A percentile compares a stretch with the other conserved stretches of the same genome.
Conservation (phyloP, 2,329 filamentous ascomycete species). For the Amphichorda felina region DNA sequence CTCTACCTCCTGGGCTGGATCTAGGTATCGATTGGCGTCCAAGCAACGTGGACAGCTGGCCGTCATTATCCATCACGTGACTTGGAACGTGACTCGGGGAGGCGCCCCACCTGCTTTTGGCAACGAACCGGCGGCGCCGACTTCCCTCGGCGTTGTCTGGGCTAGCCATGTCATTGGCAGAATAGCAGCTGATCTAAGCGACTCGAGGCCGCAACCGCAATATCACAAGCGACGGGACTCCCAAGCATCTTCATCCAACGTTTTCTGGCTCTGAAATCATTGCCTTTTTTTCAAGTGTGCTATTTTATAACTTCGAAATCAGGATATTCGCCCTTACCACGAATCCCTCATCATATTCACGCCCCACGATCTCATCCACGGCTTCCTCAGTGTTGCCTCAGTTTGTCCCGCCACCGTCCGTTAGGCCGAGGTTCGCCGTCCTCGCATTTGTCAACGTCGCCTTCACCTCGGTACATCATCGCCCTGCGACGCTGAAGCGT, state of each 20-base stretch:
- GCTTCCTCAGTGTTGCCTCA: no score
- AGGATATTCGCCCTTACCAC: no score
- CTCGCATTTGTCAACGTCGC: no score
- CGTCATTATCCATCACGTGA: neutral
- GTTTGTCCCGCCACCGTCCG: neutral
- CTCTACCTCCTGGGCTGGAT: no score
- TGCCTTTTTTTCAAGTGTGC: no score
- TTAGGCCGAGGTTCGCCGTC: neutral
- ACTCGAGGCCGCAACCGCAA: neutral
- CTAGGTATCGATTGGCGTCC: slow-evolving; percentile 1
- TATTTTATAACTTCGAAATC: no score
- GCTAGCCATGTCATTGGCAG: neutral
- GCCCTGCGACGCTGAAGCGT: no score
- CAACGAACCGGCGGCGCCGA: neutral
- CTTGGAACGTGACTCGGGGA: neutral
- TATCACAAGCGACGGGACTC: neutral
- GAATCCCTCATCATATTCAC: no score
- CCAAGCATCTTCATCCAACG: no score
- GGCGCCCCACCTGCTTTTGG: slow-evolving; percentile 1
- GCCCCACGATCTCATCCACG: no score
- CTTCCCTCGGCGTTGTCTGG: slow-evolving; percentile 1
- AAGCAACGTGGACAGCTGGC: neutral
- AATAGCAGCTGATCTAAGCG: neutral
- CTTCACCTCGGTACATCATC: no score
- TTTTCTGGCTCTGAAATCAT: no score